Evolutionary conservation across 1,139 yeast genomes (phyloP).

Genomic region (Kurtzmaniella quercitrusa): DNA sequence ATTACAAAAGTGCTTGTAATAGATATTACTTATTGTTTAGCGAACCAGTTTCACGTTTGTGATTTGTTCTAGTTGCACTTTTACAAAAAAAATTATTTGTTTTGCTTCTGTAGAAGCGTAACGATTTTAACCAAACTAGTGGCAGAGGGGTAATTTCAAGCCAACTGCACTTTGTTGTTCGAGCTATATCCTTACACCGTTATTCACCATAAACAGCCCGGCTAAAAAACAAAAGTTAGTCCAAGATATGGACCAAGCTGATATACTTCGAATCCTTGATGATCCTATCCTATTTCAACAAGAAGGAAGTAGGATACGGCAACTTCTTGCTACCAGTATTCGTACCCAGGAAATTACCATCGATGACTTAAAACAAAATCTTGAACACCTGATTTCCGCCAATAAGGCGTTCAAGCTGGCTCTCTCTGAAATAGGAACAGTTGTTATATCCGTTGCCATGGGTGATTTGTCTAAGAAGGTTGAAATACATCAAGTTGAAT

Average conservation of each 20-base stretch:
- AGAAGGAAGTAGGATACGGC: constrained; percentile 29
- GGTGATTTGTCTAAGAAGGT: constrained; percentile 82
- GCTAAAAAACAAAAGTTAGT: constrained; percentile 16
- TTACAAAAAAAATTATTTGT: background rate
- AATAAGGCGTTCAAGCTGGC: constrained; percentile 77
- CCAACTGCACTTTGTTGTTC: background rate
- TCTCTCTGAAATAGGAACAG: constrained; percentile 73
- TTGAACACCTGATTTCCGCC: constrained; percentile 56
- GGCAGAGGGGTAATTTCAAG: background rate
- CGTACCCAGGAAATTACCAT: constrained; percentile 29
- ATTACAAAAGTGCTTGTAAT: background rate
- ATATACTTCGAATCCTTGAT: constrained; percentile 33
- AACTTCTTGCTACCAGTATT: constrained; percentile 27
- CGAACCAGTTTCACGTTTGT: background rate
- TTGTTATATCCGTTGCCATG: constrained; percentile 78
- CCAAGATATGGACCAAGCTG: constrained; percentile 26
- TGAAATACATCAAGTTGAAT: constrained; percentile 65
- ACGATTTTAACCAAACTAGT: background rate
- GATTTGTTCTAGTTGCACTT: background rate
- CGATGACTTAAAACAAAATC: constrained; percentile 31
- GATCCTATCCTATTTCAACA: constrained; percentile 37
- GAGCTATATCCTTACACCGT: background rate
- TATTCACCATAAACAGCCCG: constrained; percentile 16
- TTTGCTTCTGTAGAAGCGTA: background rate
- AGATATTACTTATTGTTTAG: background rate